These are phyloP conservation scores for Scleroderma citrinum DNA, from an alignment of 768 basidiomycete species.

Conservation along the genomic window DNA sequence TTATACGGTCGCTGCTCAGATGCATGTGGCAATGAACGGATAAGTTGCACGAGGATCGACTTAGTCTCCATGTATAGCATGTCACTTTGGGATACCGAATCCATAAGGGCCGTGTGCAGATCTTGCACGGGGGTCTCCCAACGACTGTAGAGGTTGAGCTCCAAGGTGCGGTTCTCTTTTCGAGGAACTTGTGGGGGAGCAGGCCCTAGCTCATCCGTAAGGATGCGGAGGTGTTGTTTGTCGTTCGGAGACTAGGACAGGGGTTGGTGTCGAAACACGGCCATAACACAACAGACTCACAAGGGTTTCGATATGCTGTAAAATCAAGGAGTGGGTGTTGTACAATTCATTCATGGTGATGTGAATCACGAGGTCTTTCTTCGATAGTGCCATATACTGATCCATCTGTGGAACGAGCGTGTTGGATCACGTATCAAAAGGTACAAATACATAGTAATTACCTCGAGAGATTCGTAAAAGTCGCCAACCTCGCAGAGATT, in stretches of 20 bases:
- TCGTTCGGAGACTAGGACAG: slow-evolving; percentile 83
- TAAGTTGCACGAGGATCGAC: slow-evolving; percentile 96
- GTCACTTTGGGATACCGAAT: slow-evolving; percentile 93
- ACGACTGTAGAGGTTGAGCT: slow-evolving; percentile 88
- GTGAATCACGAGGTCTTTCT: slow-evolving; percentile 97
- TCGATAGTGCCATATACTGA: slow-evolving; percentile 99
- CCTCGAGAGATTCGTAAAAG: slow-evolving; percentile 98
- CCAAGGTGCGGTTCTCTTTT: slow-evolving; percentile 94
- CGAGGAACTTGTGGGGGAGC: slow-evolving; percentile 95
- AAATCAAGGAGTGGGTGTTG: slow-evolving; percentile 93
- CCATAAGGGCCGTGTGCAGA: slow-evolving; percentile 93
- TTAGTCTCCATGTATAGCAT: slow-evolving; percentile 99
- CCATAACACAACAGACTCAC: slow-evolving; percentile 42
- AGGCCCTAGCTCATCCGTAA: slow-evolving; percentile 92
- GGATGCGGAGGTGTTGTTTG: slow-evolving; percentile 93
- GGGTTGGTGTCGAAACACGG: neutral
- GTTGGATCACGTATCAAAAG: neutral
- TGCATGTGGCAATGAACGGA: slow-evolving; percentile 86
- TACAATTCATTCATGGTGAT: slow-evolving; percentile 99
- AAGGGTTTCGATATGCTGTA: slow-evolving; percentile 91
- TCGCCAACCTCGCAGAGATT: slow-evolving; percentile 97
- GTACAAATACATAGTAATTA: slow-evolving; percentile 30
- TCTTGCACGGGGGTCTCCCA: slow-evolving; percentile 99
- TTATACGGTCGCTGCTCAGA: slow-evolving; percentile 87
- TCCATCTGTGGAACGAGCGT: slow-evolving; percentile 65